Evolutionary conservation across 2,329 filamentous ascomycete species (phyloP), one percentile per base, ranked within the genome.

Genomic region (Trichoderma cornu-damae): DNA sequence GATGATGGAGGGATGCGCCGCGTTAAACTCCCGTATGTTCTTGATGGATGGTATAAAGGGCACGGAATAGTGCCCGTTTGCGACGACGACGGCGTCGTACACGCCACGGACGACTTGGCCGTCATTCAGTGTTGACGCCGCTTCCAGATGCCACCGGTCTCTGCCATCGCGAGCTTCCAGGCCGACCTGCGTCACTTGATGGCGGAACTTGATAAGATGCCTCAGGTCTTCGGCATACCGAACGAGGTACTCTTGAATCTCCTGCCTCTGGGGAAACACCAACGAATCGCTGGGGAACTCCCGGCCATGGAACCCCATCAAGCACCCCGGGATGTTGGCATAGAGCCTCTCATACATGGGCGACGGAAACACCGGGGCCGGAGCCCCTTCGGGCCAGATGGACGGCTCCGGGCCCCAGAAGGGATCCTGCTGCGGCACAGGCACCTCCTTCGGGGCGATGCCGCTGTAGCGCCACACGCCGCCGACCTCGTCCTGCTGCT

Each of bases 381-480:
- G 63, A 6, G 66, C 62, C 14, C 59, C 61, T 46, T 67, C 65
- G 16, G 70, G 67, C 75, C 78, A 82, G 58, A 85, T 71, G 4
- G 89, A 87, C 57, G 80, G 77, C 61, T 92, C 87, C 1, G 81
- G 77, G 22, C 82, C 79, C 43, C 79, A 78, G 65, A 81, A 81
- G 24, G 84, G 80, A 64, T 82, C 80, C n/a, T 83, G 83, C 67
- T 91, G 87, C 6, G 91, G 90, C 35, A 93, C 75, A 32, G 63
- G 79, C 63, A 67, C 79, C 59, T 67, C 75, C 63, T 64, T 79
- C 61, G 68, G 77, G 56, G 70, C 78, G 59, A 70, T 72, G 26
- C 77, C 74, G 61, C 80, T 85, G 70, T 95, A 91, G 66, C 90
- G 87, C 93, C 93, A 97, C 8, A 94, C 83, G 2, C 94, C 93